These are phyloP conservation scores for Lentinula boryana DNA, from an alignment of 768 basidiomycete genomes.

Conservation along the genomic window DNA sequence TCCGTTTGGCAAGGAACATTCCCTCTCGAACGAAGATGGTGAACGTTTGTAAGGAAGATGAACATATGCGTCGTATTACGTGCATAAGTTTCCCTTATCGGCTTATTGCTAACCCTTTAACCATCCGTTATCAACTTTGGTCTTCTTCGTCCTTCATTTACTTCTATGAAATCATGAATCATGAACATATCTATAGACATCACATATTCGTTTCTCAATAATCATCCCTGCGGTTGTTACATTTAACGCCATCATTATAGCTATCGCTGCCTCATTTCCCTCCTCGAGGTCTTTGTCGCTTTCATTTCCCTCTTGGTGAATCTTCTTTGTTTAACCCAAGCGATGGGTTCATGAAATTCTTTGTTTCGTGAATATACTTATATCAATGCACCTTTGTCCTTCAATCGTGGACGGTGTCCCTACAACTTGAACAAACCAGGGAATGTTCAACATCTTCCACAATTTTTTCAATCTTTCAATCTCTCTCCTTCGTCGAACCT, in stretches of 20 bases:
- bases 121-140: not conserved
- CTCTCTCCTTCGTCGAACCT: not conserved
- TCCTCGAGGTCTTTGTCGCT: not conserved
- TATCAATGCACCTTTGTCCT: not conserved
- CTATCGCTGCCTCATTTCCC: conserved; percentile 1
- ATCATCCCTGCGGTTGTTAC: not conserved
- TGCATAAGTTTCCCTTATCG: not conserved
- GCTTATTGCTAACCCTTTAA: not conserved
- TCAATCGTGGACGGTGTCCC: not conserved
- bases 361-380: not conserved
- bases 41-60: not conserved
- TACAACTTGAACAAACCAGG: not conserved
- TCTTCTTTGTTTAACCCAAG: not conserved
- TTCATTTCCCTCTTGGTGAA: not conserved
- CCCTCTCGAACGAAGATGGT: not conserved
- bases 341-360: not conserved
- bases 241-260: not conserved
- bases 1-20: not conserved
- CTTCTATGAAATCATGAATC: not conserved
- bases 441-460: not conserved
- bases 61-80: not conserved
- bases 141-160: not conserved
- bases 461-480: not conserved
- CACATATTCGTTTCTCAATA: not conserved
- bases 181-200: not conserved